phyloP scores from a whole-genome alignment of 116 monocot species.

The Posidonia oceanica region DNA sequence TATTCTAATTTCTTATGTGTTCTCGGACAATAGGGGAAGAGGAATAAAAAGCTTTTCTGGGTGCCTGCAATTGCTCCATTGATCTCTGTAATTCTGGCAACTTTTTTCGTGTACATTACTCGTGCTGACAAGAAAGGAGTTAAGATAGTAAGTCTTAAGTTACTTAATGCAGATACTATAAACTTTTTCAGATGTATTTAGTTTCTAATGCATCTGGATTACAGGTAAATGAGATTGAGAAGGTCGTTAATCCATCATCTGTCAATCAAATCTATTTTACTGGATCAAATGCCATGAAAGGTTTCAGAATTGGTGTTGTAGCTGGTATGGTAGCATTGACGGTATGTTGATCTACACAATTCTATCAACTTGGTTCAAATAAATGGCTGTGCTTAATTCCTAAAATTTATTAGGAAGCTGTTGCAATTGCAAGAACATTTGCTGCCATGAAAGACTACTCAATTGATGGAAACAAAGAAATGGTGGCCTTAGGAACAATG shows the following conservation, averaged over 20 bases:
- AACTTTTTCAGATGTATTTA: constrained; percentile 21
- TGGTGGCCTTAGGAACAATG: constrained; percentile 72
- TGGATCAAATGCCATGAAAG: constrained; percentile 38
- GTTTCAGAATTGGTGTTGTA: constrained; percentile 58
- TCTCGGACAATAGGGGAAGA: constrained; percentile 40
- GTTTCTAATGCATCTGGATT: neutral
- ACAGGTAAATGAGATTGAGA: constrained; percentile 60
- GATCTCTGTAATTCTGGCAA: constrained; percentile 54
- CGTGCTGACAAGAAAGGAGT: constrained; percentile 58
- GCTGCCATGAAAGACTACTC: constrained; percentile 63
- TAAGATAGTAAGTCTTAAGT: constrained; percentile 35
- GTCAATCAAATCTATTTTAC: constrained; percentile 48
- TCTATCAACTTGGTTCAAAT: no score
- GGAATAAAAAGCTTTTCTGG: constrained; percentile 70
- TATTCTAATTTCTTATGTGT: no score
- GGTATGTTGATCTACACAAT: constrained; percentile 13
- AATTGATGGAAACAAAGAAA: constrained; percentile 78
- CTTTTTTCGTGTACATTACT: constrained; percentile 56
- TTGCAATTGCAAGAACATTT: constrained; percentile 73
- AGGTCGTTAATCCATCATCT: constrained; percentile 70
- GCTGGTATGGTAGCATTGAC: constrained; percentile 60
- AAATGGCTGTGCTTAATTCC: constrained; percentile 3
- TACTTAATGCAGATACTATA: no score
- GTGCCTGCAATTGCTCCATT: constrained; percentile 61
- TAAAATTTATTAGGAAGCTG: constrained; percentile 43